These are phyloP conservation scores for Ilyonectria mors-panacis DNA, from an alignment of 2,329 filamentous ascomycete genomes.

Conservation along the genomic window DNA sequence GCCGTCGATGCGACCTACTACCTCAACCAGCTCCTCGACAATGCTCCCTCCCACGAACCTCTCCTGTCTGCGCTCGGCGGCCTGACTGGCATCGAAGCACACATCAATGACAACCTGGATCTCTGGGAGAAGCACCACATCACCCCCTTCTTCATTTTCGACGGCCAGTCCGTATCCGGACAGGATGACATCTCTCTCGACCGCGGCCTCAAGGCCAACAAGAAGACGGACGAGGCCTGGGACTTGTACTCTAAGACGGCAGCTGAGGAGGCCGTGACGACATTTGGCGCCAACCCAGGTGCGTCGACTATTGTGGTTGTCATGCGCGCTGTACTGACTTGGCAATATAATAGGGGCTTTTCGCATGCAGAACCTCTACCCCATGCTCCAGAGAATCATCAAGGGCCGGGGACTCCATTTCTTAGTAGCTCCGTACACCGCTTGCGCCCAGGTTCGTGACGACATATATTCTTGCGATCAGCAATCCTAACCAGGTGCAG, in stretches of 20 bases:
- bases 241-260: slow-evolving; percentile 85
- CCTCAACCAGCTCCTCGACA: slow-evolving; percentile 83
- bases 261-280: slow-evolving; percentile 83
- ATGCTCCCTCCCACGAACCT: slow-evolving; percentile 82
- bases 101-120: slow-evolving; percentile 83
- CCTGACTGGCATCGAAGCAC: slow-evolving; percentile 82
- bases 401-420: slow-evolving; percentile 79
- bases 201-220: slow-evolving; percentile 75
- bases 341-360: slow-evolving; percentile 72
- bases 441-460: slow-evolving; percentile 82
- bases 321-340: slow-evolving; percentile 46
- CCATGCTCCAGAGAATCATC: slow-evolving; percentile 82
- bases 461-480: background rate
- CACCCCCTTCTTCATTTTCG: slow-evolving; percentile 91
- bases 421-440: slow-evolving; percentile 88
- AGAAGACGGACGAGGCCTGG: slow-evolving; percentile 87
- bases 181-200: slow-evolving; percentile 79
- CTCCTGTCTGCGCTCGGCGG: slow-evolving; percentile 92
- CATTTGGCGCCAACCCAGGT: slow-evolving; percentile 87
- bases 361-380: slow-evolving; percentile 79
- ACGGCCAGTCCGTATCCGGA: slow-evolving; percentile 85
- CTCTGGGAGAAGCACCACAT: slow-evolving; percentile 79
- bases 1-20: slow-evolving; percentile 94
- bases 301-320: slow-evolving; percentile 45
- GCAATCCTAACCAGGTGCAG: slow-evolving; percentile 57